Evolutionary conservation across 1,284 basidiomycete species (phyloP), one percentile per base, ranked within the genome.

Genomic region (Ustanciosporium gigantosporum): DNA sequence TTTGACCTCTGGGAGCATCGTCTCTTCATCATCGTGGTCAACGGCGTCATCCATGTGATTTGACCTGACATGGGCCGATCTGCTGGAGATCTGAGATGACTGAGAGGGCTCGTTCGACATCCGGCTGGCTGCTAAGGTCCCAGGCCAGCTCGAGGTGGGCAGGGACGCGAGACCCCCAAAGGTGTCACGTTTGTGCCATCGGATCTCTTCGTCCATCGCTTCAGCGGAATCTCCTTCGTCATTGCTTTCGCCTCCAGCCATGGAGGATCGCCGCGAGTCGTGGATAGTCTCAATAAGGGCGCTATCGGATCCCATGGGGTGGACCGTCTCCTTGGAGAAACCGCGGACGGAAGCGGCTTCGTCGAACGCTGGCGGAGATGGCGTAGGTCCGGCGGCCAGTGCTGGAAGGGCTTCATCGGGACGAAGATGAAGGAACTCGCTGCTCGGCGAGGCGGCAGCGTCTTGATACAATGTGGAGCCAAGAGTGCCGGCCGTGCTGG

Each of bases 1-100:
- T 20, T 64, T 58, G 46, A 64, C 53, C 25, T 64, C 60, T 19
- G 49, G 60, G 29, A 58, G 9, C 5, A 57, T 42, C 7, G 52
- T 36, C 21, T 48, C 59, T 25, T 57, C 59, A 9, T 37, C 45
- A 19, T 48, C 52, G 25, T 35, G 51, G 14, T 25, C 31, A 22
- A 23, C 36, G 21, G 8, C 22, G 8, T 24, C 17, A 22, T 19
- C 8, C 22, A 38, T 9, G 9, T 35, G 14, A 15, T 35, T 9
- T 29, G 9, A n/a, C n/a, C n/a, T n/a, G n/a, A n/a, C n/a, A n/a
- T n/a, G n/a, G 9, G 27, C 34, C 2, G 46, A 44, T 14, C 41
- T 46, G 5, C 49, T 40, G 6, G 51, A 56, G 32, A 51, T 45
- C 17, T 45, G 51, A 17, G 59, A 56, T n/a, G 50, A 27, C 36